These are phyloP conservation scores for Breynia disticha DNA, from an alignment of 441 rosid species.

Conservation along the genomic window DNA sequence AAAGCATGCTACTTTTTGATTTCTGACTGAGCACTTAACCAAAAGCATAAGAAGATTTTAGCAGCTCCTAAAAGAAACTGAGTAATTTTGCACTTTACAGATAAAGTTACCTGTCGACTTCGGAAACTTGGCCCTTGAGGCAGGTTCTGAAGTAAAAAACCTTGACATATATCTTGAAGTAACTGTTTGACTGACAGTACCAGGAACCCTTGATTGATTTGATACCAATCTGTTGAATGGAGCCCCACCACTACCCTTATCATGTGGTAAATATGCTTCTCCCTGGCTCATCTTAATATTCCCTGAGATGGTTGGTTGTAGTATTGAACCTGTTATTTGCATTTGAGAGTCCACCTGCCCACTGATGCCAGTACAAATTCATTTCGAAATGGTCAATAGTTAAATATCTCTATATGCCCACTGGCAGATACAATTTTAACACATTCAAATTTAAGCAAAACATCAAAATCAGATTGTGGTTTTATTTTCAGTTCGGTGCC, in stretches of 20 bases:
- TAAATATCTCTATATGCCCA: not conserved
- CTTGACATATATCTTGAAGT: constrained; percentile 83
- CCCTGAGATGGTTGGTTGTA: constrained; percentile 95
- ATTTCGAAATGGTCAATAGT: constrained; percentile 14
- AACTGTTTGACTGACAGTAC: constrained; percentile 62
- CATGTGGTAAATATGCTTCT: constrained; percentile 98
- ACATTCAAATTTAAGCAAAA: no score
- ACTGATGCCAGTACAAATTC: constrained; percentile 41
- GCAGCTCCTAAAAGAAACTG: no score
- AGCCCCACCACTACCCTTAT: constrained; percentile 74
- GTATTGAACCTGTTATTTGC: constrained; percentile 91
- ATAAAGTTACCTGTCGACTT: constrained; percentile 47
- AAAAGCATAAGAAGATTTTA: no score
- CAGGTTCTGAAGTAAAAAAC: constrained; percentile 63
- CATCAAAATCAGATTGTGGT: no score
- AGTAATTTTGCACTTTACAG: not conserved
- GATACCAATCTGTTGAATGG: constrained; percentile 68
- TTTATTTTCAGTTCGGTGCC: no score
- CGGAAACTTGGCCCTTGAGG: constrained; percentile 49
- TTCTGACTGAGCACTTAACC: no score
- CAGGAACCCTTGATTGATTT: constrained; percentile 61
- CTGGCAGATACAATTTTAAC: no score
- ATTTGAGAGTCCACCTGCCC: constrained; percentile 97
- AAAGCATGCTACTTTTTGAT: no score
- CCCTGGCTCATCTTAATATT: constrained; percentile 91